Conservation (phyloP, 2,329 filamentous ascomycete species). For the Alternaria arbusti region DNA sequence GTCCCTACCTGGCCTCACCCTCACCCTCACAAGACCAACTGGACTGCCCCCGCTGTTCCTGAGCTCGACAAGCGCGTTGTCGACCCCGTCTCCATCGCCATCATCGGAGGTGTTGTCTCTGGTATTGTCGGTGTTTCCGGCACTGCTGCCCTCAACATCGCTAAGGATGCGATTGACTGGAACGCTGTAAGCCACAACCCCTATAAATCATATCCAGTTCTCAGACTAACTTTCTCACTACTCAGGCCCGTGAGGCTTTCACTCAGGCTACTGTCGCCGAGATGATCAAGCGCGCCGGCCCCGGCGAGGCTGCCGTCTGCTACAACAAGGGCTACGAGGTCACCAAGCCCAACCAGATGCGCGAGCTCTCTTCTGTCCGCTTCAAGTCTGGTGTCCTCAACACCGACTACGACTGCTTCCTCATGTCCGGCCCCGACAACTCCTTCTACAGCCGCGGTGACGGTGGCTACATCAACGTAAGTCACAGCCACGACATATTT, state of each 20-base stretch:
- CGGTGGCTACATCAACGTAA: constrained; percentile 2
- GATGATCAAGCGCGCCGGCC: background rate
- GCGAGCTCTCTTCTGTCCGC: background rate
- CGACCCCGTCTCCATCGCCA: background rate
- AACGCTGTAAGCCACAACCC: background rate
- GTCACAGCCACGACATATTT: background rate
- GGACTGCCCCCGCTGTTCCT: background rate
- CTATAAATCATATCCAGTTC: background rate
- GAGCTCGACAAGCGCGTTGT: background rate
- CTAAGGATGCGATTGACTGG: background rate
- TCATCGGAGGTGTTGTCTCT: background rate
- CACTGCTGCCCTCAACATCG: background rate
- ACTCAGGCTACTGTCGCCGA: background rate
- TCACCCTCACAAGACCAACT: background rate
- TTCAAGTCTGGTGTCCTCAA: background rate
- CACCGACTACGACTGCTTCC: constrained; percentile 1
- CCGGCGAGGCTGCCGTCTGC: background rate
- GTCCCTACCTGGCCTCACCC: background rate
- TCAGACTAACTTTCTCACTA: background rate
- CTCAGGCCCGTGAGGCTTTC: background rate
- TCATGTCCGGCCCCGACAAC: background rate
- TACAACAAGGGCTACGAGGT: background rate
- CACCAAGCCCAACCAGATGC: background rate
- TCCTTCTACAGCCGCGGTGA: background rate
- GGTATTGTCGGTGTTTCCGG: background rate